Conservation (phyloP, 768 basidiomycete genomes). For the Collybia sp. region DNA sequence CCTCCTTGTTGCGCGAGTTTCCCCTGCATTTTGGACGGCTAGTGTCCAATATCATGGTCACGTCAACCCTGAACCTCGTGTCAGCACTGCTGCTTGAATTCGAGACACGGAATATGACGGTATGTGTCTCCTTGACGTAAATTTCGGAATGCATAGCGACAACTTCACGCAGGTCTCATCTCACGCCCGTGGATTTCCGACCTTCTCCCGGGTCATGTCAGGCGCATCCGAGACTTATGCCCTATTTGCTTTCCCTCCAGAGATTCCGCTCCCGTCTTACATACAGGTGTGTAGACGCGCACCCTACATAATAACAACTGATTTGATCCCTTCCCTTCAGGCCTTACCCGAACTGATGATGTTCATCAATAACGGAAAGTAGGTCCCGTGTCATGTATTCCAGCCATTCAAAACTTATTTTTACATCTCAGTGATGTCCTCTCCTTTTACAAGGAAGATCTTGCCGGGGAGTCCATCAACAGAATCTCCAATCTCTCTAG, state of each 20-base stretch:
- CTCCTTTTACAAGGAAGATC: slow-evolving; percentile 9
- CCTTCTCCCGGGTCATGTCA: slow-evolving; percentile 11
- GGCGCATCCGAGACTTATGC: slow-evolving; percentile 23
- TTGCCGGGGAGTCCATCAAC: slow-evolving; percentile 4
- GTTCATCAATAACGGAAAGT: slow-evolving; percentile 7
- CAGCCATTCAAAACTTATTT: neutral
- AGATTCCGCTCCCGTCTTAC: slow-evolving; percentile 10
- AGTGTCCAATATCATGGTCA: slow-evolving; percentile 22
- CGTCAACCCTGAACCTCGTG: slow-evolving; percentile 23
- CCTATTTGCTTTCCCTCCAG: slow-evolving; percentile 24
- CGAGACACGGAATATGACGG: slow-evolving; percentile 20
- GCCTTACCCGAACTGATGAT: slow-evolving; percentile 6
- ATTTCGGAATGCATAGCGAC: neutral
- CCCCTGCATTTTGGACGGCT: slow-evolving; percentile 18
- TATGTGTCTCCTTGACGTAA: slow-evolving; percentile 1
- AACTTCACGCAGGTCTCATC: slow-evolving; percentile 1
- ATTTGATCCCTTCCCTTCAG: neutral
- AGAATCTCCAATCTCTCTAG: slow-evolving; percentile 6
- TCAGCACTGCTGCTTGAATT: slow-evolving; percentile 24
- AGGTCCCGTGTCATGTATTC: neutral
- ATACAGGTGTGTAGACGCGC: neutral
- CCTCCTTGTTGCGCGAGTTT: slow-evolving; percentile 18
- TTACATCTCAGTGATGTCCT: slow-evolving; percentile 5
- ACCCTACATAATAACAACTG: neutral
- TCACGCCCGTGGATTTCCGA: slow-evolving; percentile 6